Evolutionary conservation across 2,329 filamentous ascomycete genomes (phyloP).

Genomic region (Neocucurbitaria cava): DNA sequence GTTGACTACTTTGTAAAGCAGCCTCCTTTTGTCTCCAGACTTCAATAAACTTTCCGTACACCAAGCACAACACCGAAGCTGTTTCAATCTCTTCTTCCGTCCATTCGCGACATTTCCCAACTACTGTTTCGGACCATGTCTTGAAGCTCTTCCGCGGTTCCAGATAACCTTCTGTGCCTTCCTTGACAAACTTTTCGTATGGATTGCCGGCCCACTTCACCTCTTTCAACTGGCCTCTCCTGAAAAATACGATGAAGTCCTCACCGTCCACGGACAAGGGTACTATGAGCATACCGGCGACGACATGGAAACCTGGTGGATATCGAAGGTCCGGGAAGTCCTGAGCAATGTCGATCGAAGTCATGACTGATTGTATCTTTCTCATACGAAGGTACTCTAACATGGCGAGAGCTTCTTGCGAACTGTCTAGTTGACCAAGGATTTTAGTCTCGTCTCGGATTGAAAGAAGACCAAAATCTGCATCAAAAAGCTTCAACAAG

Average conservation of each 20-base stretch:
- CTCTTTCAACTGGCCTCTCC: slow-evolving; percentile 75
- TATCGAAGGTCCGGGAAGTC: slow-evolving; percentile 87
- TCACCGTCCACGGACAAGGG: slow-evolving; percentile 76
- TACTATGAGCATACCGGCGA: slow-evolving; percentile 82
- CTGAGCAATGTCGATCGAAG: slow-evolving; percentile 74
- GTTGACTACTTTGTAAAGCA: slow-evolving; percentile 78
- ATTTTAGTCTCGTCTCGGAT: slow-evolving; percentile 91
- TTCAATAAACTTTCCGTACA: slow-evolving; percentile 90
- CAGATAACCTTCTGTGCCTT: slow-evolving; percentile 75
- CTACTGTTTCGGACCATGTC: slow-evolving; percentile 79
- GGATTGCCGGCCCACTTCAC: slow-evolving; percentile 89
- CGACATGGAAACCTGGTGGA: slow-evolving; percentile 75
- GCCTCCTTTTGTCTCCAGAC: slow-evolving; percentile 92
- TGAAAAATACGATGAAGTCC: slow-evolving; percentile 92
- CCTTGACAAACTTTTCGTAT: slow-evolving; percentile 77
- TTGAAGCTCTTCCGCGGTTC: slow-evolving; percentile 83
- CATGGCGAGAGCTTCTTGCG: slow-evolving; percentile 83
- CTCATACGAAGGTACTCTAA: slow-evolving; percentile 84
- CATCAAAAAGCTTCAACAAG: slow-evolving; percentile 81
- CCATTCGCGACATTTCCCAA: slow-evolving; percentile 87
- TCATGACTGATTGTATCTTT: slow-evolving; percentile 74
- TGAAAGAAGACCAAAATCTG: slow-evolving; percentile 83
- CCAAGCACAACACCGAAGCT: slow-evolving; percentile 82
- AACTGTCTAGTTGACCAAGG: slow-evolving; percentile 74
- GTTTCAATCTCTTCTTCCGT: slow-evolving; percentile 88